Base-by-base conservation (phyloP, 345 rosid species). In the Clausena lansium region DNA sequence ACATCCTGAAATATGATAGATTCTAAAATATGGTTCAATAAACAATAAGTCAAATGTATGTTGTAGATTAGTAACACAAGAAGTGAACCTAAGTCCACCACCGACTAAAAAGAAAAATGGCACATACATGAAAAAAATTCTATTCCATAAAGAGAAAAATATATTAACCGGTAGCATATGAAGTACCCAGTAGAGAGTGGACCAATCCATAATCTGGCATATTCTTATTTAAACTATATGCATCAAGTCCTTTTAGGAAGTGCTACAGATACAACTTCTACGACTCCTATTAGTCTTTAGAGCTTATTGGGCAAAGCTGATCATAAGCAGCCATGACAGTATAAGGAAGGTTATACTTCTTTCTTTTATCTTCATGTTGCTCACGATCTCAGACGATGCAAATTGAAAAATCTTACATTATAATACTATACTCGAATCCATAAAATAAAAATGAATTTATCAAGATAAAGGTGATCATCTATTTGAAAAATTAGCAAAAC, bases 1-100 rank as follows among this genome's bases (percentile, higher is more conserved):
- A 82, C 89, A 82, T 90, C 90, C 98, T 94, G 88, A 83, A 20
- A 77, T 11, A 78, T n/a, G 15, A 50, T 22, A 80, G 47, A 47
- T 76, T 38, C 73, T 39, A 54, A 24, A 30, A 77, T 83, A 75
- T 80, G 57, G 71, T 22, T 61, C 67, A 82, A n/a, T 38, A 74
- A 57, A 72, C 32, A 20, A 6, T n/a, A n/a, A 11, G 11, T 32
- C 20, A 28, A 55, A 35, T 20, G 52, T 52, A 69, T 14, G 10
- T 13, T 0, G 27, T 7, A 66, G 25, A 41, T 11, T 68, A 19
- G 54, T 32, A 30, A 20, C 7, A 47, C 55, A 2, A 39, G 4
- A 50, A 41, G 13, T 25, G 0, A 41, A 68, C 72, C 14, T 41
- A 68, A 41, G 45, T 11, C 73, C 5, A 50, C n/a, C 9, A 30